Base-by-base conservation (phyloP, 225 moss, liverwort and hornwort genomes). In the Physcomitrium patens region DNA sequence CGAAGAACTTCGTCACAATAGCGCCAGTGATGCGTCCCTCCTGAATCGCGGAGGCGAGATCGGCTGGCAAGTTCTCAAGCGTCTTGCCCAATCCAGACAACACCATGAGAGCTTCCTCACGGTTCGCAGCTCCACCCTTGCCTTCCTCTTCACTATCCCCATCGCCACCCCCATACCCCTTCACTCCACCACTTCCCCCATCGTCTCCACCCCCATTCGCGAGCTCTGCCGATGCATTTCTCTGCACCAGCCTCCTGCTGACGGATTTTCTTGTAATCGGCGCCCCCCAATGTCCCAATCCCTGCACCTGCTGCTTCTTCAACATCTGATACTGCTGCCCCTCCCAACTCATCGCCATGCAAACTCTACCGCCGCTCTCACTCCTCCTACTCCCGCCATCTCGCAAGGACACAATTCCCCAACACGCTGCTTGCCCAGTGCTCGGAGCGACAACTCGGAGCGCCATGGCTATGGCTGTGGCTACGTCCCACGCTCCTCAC, bases 1-100 rank as follows among this genome's bases (percentile, higher is more conserved):
- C 87, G 18, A 89, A 76, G 82, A 83, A 99, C 57, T 86, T 91
- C 64, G 88, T 73, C 52, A 99, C 78, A 64, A 99, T 93, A 27
- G 63, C 77, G 31, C 89, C 90, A 8, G 97, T 90, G 73, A 99
- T 90, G 67, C 94, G 93, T 13, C 97, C 97, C 56, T 87, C 82
- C 80, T 84, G 80, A 50, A 95, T 69, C 10, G 97, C 95, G 31
- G 78, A 12, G 41, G 89, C 87, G 43, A 99, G 81, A 71, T 93
- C 91, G 10, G 76, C 87, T 18, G 97, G 97, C 69, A 99, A 78
- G 2, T 83, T 91, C 75, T 95, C 89, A 28, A 95, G 65, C 60
- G 97, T 75, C 60, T 86, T 86, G 8, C 93, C 97, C 61, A 86
- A 26, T 10, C 76, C 78, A 10, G 91, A 84, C 72, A 99, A 75